Evolutionary conservation across 441 rosid species (phyloP).

Genomic region (Arabidopsis lyrata): DNA sequence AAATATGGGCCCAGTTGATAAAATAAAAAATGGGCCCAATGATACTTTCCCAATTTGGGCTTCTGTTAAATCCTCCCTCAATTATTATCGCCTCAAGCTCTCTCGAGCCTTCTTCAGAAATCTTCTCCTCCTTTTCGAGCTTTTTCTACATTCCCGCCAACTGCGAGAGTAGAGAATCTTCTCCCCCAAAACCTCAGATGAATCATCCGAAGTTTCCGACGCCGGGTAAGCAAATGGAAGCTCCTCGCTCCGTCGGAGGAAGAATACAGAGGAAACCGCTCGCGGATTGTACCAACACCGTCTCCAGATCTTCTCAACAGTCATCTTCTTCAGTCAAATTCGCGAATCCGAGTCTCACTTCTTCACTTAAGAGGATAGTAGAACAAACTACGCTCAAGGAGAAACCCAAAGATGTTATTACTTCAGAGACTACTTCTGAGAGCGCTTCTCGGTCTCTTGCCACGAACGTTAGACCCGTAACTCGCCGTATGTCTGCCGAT

Average conservation of each 20-base stretch:
- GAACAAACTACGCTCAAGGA: constrained; percentile 36
- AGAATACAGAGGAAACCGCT: constrained; percentile 49
- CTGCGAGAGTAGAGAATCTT: constrained; percentile 5
- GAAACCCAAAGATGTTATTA: constrained; percentile 10
- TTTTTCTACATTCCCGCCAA: constrained; percentile 38
- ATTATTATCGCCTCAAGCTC: neutral
- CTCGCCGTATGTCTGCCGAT: constrained; percentile 44
- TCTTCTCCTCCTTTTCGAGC: constrained; percentile 4
- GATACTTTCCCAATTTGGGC: constrained; percentile 9
- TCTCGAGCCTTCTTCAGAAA: constrained; percentile 28
- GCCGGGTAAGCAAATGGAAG: constrained; percentile 30
- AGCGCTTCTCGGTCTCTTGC: constrained; percentile 5
- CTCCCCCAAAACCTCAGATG: constrained; percentile 15
- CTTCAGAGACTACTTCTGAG: constrained; percentile 16
- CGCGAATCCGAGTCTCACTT: constrained; percentile 43
- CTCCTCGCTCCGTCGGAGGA: constrained; percentile 22
- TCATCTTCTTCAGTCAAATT: constrained; percentile 50
- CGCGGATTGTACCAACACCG: constrained; percentile 57
- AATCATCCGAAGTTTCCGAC: neutral
- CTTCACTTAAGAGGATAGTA: constrained; percentile 38
- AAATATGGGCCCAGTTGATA: constrained; percentile 21
- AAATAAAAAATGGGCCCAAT: constrained; percentile 27
- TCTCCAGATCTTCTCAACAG: constrained; percentile 40
- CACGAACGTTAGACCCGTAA: neutral
- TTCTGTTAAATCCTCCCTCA: neutral